These are phyloP conservation scores for Phytomonas francai DNA, from an alignment of 208 protist genomes.

Conservation along the genomic window DNA sequence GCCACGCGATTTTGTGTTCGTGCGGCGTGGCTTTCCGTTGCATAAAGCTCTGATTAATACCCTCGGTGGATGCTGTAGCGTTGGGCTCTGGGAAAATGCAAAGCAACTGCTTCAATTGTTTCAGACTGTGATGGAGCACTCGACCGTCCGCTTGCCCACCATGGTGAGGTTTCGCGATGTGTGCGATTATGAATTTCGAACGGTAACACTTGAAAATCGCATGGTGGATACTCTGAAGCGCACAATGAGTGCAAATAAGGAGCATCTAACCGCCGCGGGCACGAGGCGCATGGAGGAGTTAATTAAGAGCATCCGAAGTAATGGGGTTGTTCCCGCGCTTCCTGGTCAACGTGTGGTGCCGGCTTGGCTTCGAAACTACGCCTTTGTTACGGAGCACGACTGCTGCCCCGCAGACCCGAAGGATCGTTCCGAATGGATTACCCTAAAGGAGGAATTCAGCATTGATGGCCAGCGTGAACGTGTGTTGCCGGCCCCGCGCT, in stretches of 20 bases:
- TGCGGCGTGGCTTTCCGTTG: slow-evolving; percentile 47
- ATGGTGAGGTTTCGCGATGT: slow-evolving; percentile 72
- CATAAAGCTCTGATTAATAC: slow-evolving; percentile 21
- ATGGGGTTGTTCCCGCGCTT: slow-evolving; percentile 50
- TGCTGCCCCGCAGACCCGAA: slow-evolving; percentile 6
- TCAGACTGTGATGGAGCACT: slow-evolving; percentile 27
- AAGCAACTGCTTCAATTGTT: slow-evolving; percentile 59
- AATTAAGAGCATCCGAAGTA: slow-evolving; percentile 22
- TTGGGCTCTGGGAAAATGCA: slow-evolving; percentile 62
- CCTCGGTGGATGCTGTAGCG: slow-evolving; percentile 63
- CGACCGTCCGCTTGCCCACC: slow-evolving; percentile 54
- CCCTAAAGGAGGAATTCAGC: slow-evolving; percentile 1
- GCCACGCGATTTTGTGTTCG: slow-evolving; percentile 75
- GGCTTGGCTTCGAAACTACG: slow-evolving; percentile 72
- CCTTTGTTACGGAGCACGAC: slow-evolving; percentile 38
- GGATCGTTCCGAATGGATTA: slow-evolving; percentile 1
- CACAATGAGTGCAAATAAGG: slow-evolving; percentile 34
- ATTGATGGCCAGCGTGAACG: not conserved
- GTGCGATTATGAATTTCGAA: slow-evolving; percentile 54
- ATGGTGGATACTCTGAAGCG: slow-evolving; percentile 50
- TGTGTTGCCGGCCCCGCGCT: slow-evolving; percentile 35
- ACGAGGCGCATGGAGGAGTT: slow-evolving; percentile 22
- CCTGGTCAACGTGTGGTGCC: slow-evolving; percentile 50
- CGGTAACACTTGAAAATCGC: slow-evolving; percentile 47
- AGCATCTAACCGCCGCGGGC: slow-evolving; percentile 5